phyloP scores from a whole-genome alignment of 768 basidiomycete species.

The Polyporus arcularius region DNA sequence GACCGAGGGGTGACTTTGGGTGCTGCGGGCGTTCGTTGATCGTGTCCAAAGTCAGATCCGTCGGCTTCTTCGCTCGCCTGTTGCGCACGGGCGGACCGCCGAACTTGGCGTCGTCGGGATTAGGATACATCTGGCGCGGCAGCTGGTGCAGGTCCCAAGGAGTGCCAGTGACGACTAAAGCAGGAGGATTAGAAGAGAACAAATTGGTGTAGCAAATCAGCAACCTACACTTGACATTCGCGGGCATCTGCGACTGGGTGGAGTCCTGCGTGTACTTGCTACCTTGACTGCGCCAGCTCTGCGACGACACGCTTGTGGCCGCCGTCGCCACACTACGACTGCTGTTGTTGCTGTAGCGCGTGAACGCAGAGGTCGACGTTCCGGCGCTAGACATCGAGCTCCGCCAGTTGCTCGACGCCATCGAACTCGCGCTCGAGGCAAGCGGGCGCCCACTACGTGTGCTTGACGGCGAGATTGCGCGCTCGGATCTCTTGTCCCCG shows the following conservation, averaged over 20 bases:
- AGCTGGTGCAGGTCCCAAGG: slow-evolving; percentile 74
- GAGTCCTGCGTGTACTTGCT: slow-evolving; percentile 21
- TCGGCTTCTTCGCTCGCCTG: slow-evolving; percentile 54
- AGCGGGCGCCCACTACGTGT: slow-evolving; percentile 53
- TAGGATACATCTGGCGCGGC: slow-evolving; percentile 63
- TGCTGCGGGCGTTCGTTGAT: slow-evolving; percentile 68
- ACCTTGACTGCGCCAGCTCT: slow-evolving; percentile 63
- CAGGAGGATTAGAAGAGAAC: neutral
- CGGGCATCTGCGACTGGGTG: slow-evolving; percentile 25
- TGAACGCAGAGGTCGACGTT: slow-evolving; percentile 61
- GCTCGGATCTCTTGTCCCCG: slow-evolving; percentile 23
- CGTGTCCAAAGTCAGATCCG: slow-evolving; percentile 69
- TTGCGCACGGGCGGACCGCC: slow-evolving; percentile 60
- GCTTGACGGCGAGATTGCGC: slow-evolving; percentile 53
- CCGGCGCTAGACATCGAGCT: slow-evolving; percentile 70
- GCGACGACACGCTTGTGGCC: slow-evolving; percentile 76
- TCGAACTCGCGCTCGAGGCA: slow-evolving; percentile 62
- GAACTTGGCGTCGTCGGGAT: slow-evolving; percentile 64
- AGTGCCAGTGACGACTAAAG: slow-evolving; percentile 70
- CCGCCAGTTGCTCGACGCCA: slow-evolving; percentile 74
- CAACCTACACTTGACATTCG: slow-evolving; percentile 80
- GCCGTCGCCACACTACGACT: slow-evolving; percentile 73
- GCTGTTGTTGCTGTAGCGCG: slow-evolving; percentile 73
- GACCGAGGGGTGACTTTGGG: slow-evolving; percentile 47
- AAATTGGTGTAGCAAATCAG: slow-evolving; percentile 1